These are phyloP conservation scores for Aspergillus fumigatiaffinis DNA, from an alignment of 2,329 filamentous ascomycete species.

Conservation along the genomic window DNA sequence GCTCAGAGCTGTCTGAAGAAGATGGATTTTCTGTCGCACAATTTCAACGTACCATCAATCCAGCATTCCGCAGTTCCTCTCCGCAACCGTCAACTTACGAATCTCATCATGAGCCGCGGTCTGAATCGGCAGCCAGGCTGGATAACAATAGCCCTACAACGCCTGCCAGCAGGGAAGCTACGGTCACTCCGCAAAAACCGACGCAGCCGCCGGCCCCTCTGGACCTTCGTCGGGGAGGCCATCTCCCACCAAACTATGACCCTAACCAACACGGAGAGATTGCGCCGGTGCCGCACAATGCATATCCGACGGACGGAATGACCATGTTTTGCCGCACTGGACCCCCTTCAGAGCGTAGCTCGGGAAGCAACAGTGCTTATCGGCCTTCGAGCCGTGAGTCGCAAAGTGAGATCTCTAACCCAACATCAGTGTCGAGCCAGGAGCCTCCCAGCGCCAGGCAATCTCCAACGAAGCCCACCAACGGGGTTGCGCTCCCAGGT, in stretches of 20 bases:
- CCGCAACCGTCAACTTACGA: slow-evolving; percentile 91
- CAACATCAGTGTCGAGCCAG: slow-evolving; percentile 81
- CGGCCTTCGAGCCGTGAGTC: slow-evolving; percentile 82
- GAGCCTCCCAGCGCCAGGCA: slow-evolving; percentile 71
- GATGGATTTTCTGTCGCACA: slow-evolving; percentile 96
- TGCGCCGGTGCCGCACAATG: slow-evolving; percentile 76
- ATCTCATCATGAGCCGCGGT: slow-evolving; percentile 84
- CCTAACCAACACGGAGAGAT: slow-evolving; percentile 63
- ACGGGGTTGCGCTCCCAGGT: slow-evolving; percentile 39
- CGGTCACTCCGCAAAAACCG: slow-evolving; percentile 51
- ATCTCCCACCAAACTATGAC: slow-evolving; percentile 45
- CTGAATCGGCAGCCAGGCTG: slow-evolving; percentile 66
- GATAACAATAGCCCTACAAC: slow-evolving; percentile 52
- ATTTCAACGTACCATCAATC: slow-evolving; percentile 92
- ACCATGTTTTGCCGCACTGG: slow-evolving; percentile 89
- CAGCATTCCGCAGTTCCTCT: slow-evolving; percentile 90
- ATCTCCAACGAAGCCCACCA: slow-evolving; percentile 65
- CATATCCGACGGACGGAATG: slow-evolving; percentile 93
- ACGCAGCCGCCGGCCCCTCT: slow-evolving; percentile 35
- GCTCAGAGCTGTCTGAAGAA: slow-evolving; percentile 82
- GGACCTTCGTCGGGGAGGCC: slow-evolving; percentile 37
- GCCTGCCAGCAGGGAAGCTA: slow-evolving; percentile 49
- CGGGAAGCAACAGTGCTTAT: slow-evolving; percentile 58
- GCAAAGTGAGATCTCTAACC: slow-evolving; percentile 84
- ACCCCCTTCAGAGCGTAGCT: slow-evolving; percentile 65